A percentile compares a stretch with the other conserved stretches of the same genome.
Evolutionary conservation across 1,284 basidiomycete genomes (phyloP).

Genomic region (Ceratobasidium sp.): DNA sequence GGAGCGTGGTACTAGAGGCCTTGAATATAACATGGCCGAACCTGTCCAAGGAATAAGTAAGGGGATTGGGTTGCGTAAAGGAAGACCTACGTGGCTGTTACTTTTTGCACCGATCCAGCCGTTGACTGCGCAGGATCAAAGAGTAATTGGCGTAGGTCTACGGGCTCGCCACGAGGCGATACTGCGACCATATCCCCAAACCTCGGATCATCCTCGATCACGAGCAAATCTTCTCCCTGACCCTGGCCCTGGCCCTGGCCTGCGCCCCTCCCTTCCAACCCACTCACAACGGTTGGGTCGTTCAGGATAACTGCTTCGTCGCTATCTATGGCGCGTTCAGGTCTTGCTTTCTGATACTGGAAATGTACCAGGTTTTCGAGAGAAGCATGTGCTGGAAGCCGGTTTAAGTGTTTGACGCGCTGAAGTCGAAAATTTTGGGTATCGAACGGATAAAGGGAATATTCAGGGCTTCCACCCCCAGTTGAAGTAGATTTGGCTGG

Average conservation of each 20-base stretch:
- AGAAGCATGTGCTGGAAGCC: neutral
- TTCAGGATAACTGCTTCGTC: constrained; percentile 24
- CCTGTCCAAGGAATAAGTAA: constrained; percentile 7
- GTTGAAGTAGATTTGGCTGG: neutral
- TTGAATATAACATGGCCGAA: constrained; percentile 33
- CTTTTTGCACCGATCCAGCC: neutral
- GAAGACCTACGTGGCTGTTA: constrained; percentile 15
- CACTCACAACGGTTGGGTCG: neutral
- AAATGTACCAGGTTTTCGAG: neutral
- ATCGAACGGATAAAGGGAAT: constrained; percentile 32
- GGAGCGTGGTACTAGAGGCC: neutral
- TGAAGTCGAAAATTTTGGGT: constrained; percentile 25
- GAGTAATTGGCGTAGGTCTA: constrained; percentile 10
- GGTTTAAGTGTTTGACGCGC: constrained; percentile 1
- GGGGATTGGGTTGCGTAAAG: neutral
- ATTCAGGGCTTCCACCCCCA: neutral
- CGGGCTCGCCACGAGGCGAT: neutral
- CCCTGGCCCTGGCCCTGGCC: neutral
- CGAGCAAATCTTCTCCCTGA: neutral
- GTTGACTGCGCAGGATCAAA: neutral
- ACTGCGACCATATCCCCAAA: neutral
- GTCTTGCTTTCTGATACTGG: neutral
- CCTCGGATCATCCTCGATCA: constrained; percentile 4
- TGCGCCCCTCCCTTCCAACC: neutral
- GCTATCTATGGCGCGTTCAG: neutral